Evolutionary conservation across 2,329 filamentous ascomycete genomes (phyloP).

Genomic region (Aspergillus pseudoviridinutans): DNA sequence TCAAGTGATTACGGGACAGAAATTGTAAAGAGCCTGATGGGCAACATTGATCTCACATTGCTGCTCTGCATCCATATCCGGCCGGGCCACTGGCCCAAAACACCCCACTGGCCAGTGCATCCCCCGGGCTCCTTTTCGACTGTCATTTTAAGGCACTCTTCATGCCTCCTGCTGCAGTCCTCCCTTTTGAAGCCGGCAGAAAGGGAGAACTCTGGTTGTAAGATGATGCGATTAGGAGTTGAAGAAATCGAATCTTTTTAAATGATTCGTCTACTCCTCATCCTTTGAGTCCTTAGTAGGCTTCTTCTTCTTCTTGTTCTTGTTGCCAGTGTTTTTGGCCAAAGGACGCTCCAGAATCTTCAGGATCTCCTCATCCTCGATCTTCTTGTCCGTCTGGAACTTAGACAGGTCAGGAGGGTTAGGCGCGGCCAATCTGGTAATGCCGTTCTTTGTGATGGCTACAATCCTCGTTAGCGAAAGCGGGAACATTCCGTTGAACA

Average conservation of each 20-base stretch:
- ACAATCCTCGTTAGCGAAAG: conserved; percentile 10
- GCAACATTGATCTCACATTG: conserved; percentile 1
- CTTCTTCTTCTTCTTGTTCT: conserved; percentile 90
- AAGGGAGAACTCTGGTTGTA: not conserved
- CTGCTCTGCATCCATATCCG: not conserved
- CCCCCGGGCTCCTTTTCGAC: not conserved
- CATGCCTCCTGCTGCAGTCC: not conserved
- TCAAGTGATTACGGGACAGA: conserved; percentile 17
- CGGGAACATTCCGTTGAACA: not conserved
- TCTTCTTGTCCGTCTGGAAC: conserved; percentile 96
- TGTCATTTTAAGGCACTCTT: not conserved
- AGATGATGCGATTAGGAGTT: not conserved
- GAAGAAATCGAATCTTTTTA: conserved; percentile 3
- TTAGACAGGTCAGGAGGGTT: conserved; percentile 72
- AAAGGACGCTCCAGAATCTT: conserved; percentile 90
- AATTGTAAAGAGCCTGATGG: conserved; percentile 2
- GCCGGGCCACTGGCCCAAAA: not conserved
- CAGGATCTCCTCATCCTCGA: conserved; percentile 89
- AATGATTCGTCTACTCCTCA: conserved; percentile 36
- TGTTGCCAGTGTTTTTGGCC: conserved; percentile 57
- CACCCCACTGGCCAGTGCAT: not conserved
- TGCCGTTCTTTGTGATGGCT: conserved; percentile 97
- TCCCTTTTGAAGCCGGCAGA: not conserved
- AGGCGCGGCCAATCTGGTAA: conserved; percentile 78
- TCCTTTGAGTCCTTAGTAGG: conserved; percentile 40